Evolutionary conservation across 257 asterid species (phyloP), one percentile per base, ranked within the genome.

Genomic region (Echites panduratus): DNA sequence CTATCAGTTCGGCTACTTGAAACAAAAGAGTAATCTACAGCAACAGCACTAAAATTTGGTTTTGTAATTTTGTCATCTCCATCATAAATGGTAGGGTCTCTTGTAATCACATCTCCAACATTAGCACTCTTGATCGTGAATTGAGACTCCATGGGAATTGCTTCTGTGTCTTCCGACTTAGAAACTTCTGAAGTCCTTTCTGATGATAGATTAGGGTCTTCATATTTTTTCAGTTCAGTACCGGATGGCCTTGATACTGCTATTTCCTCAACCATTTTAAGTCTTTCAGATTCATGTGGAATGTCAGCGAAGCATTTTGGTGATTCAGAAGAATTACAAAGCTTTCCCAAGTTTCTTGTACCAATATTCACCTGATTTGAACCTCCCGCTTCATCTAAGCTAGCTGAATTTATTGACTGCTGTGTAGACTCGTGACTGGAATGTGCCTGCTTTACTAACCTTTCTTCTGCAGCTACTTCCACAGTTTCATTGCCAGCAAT

Each of bases 1-100:
- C 96, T 89, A 73, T 86, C 96, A 57, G 85, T 70, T 82, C 76
- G 81, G 81, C 89, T 79, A 73, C 81, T 77, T 73, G 87, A 83
- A 70, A 72, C 79, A 76, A 77, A 73, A 13, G 84, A 83, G 68
- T 65, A 68, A 58, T 83, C 82, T 70, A 70, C 70, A 35, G 79
- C 83, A 45, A 88, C 76, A 73, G 70, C 78, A 38, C 78, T 83
- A 71, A 66, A 79, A 17, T 76, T 67, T 71, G 77, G 86, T 27
- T 78, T 80, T 27, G 77, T 49, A 38, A 69, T 57, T 81, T 79
- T 81, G 67, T 76, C 83, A 68, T 79, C 83, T 48, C 74, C 75
- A 77, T 80, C 85, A 71, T 70, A 70, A 74, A 67, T 27, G 6
- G 66, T 65, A 38, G 65, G 76, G 32, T 64, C 83, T 65, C 56